Evolutionary conservation across 306 rosid species (phyloP).

Genomic region (Vigna trinervia): DNA sequence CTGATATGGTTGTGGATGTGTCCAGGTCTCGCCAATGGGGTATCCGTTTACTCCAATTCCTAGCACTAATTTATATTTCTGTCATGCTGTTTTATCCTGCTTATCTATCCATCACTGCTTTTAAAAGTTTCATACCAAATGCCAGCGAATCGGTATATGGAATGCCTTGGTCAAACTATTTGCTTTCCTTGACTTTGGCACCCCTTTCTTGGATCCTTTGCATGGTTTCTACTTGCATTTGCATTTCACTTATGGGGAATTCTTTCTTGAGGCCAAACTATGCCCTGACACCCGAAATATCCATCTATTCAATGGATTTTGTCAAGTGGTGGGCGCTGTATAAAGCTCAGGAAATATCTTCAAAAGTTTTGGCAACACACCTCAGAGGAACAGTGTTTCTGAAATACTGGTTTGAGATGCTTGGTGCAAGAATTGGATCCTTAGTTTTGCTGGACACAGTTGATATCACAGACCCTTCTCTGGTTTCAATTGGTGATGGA

Average conservation of each 20-base stretch:
- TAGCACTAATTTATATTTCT: slow-evolving; percentile 68
- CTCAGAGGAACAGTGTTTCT: slow-evolving; percentile 88
- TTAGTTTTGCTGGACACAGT: slow-evolving; percentile 83
- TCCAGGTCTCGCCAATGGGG: slow-evolving; percentile 56
- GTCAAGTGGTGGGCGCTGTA: slow-evolving; percentile 97
- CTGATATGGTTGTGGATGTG: slow-evolving; percentile 58
- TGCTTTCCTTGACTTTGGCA: slow-evolving; percentile 61
- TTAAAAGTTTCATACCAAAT: slow-evolving; percentile 50
- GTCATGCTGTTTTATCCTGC: slow-evolving; percentile 71
- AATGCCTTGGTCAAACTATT: slow-evolving; percentile 53
- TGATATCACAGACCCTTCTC: slow-evolving; percentile 90
- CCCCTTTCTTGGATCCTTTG: slow-evolving; percentile 95
- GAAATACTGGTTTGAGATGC: slow-evolving; percentile 83
- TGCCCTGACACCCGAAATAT: slow-evolving; percentile 71
- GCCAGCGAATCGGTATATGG: slow-evolving; percentile 42
- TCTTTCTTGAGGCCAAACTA: slow-evolving; percentile 91
- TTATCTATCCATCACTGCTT: slow-evolving; percentile 64
- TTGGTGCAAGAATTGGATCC: slow-evolving; percentile 93
- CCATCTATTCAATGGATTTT: slow-evolving; percentile 78
- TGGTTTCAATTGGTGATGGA: slow-evolving; percentile 88
- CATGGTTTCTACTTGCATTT: slow-evolving; percentile 74
- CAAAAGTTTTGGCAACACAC: slow-evolving; percentile 79
- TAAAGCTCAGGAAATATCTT: slow-evolving; percentile 78
- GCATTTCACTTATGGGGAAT: slow-evolving; percentile 73
- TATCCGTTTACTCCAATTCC: slow-evolving; percentile 62